Conservation (phyloP, 805 yeast species). For the Kazachstania psychrophila region DNA sequence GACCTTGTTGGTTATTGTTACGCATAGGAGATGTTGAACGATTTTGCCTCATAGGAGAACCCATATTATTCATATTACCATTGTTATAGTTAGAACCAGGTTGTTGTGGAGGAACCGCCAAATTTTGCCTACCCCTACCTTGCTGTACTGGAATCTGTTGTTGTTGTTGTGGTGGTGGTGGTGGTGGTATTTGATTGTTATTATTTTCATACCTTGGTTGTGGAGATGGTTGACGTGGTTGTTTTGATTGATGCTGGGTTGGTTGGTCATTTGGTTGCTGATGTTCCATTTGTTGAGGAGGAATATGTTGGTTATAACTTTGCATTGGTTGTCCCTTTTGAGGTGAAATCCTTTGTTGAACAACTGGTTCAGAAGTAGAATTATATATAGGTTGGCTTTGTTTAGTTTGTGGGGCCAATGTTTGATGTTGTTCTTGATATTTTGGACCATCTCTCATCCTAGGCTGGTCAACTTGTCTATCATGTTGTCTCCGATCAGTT, state of each 20-base stretch:
- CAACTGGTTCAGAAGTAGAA: too few species aligned
- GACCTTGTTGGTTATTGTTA: background rate
- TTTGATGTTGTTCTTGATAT: too few species aligned
- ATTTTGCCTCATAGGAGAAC: slow-evolving; percentile 6
- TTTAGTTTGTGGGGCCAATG: background rate
- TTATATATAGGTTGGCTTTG: too few species aligned
- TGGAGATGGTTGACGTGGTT: background rate
- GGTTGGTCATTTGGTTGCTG: background rate
- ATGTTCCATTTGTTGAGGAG: background rate
- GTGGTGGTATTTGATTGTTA: background rate
- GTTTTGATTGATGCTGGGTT: background rate
- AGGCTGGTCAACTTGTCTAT: background rate
- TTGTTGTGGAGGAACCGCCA: background rate
- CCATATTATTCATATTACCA: background rate
- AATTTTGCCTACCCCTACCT: background rate
- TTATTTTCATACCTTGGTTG: background rate
- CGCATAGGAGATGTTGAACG: slow-evolving; percentile 1
- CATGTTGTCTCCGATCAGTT: too few species aligned
- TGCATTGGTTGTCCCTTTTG: background rate
- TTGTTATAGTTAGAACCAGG: background rate
- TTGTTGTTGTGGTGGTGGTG: background rate
- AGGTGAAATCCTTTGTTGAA: too few species aligned
- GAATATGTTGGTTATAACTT: background rate
- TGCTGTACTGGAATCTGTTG: background rate
- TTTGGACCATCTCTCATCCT: too few species aligned